Evolutionary conservation across 1,139 yeast species (phyloP), one percentile per base, ranked within the genome.

Genomic region (Candida anutae): DNA sequence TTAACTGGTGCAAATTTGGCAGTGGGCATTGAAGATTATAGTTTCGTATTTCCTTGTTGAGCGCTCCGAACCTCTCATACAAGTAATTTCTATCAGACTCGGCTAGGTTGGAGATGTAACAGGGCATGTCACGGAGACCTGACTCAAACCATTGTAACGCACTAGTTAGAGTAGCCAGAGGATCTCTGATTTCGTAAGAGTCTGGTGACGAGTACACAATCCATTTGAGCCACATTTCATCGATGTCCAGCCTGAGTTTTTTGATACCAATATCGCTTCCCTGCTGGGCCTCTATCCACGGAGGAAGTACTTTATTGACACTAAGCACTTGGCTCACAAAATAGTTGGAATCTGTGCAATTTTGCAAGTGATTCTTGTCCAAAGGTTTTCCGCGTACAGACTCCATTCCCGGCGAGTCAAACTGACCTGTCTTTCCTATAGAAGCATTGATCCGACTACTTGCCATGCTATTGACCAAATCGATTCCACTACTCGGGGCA

Each of bases 261-360:
- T 40, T 45, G 4, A 80, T 61, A 21, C 67, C 69, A 2, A 45
- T 37, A 27, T 67, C 69, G 4, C 83, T 66, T 4, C 69, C 63
- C 25, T 74, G 70, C 50, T 85, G 95, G 30, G 71, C 75, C 42
- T 84, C 94, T 18, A 85, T 77, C 95, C 95, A 85, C 0, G 94
- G 93, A 0, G 95, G 95, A 8, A 77, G 60, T 1, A 82, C 77
- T 26, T 83, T 87, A 49, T 85, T 95, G 25, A 73, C 70, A 39
- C 73, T 77, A 34, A 85, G 56, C 27, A 85, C 77, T 36, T 62
- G 64, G 39, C 62, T 64, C 52, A 65, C 51, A 35, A 65, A 65
- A 38, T 60, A 65, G 33, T 54, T 58, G 4, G 65, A 43, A 36
- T 63, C 67, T 6, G 59, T 52, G 22, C 65, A 46, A 40, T 82